A percentile compares a stretch with the other conserved stretches of the same genome.
Evolutionary conservation across 257 asterid genomes (phyloP).

Genomic region (Solanum etuberosum): DNA sequence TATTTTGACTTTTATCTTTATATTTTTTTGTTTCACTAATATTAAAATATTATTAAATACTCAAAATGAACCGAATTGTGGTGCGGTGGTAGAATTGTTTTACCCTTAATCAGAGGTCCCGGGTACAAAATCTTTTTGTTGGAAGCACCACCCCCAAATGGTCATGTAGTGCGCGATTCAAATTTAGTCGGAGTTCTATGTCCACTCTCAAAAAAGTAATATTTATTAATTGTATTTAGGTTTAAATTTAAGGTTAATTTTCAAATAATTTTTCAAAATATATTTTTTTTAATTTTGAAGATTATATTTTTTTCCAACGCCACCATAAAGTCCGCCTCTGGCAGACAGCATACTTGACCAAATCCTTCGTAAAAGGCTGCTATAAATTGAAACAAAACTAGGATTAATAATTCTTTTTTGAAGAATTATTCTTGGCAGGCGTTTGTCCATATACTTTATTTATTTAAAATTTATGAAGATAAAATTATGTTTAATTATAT

Average conservation of each 20-base stretch:
- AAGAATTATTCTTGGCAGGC: slow-evolving; percentile 23
- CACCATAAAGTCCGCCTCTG: neutral
- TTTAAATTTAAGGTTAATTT: neutral
- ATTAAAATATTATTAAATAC: no score
- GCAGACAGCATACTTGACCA: neutral
- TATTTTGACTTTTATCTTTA: neutral
- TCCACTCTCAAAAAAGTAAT: no score
- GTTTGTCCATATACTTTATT: neutral
- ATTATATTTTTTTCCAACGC: neutral
- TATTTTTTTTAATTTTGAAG: neutral
- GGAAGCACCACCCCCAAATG: fast-evolving
- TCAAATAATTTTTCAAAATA: neutral
- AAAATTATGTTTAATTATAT: neutral
- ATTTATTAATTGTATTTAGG: neutral
- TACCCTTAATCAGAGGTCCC: fast-evolving
- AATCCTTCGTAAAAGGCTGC: neutral
- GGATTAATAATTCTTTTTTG: neutral
- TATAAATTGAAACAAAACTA: no score
- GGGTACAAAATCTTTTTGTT: no score
- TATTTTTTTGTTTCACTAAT: neutral
- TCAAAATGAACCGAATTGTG: no score
- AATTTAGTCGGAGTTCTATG: no score
- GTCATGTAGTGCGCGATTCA: no score
- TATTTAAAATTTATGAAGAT: no score
- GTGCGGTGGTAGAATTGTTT: no score